Conservation (phyloP, 768 basidiomycete species). For the Suillus sp. region DNA sequence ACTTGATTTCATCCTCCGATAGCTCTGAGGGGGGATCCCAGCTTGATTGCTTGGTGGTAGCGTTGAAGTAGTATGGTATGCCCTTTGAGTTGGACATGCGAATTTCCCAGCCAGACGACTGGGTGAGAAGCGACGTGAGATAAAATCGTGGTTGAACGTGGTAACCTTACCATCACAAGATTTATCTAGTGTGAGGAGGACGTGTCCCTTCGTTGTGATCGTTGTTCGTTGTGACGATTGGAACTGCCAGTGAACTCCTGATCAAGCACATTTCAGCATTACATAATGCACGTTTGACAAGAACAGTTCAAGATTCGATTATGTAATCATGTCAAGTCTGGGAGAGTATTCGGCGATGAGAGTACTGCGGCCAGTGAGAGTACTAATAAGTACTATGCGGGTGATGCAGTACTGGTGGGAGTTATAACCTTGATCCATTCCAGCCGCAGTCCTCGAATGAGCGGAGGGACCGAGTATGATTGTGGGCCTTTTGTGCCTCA, state of each 20-base stretch:
- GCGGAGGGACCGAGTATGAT: background rate
- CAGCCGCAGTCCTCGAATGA: slow-evolving; percentile 4
- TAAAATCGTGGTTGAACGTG: background rate
- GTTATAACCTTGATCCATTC: background rate
- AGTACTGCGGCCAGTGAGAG: too few relatives aligned
- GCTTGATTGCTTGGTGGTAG: slow-evolving; percentile 62
- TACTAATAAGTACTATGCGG: background rate
- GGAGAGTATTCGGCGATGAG: too few relatives aligned
- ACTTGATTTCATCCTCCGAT: slow-evolving; percentile 56
- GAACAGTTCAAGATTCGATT: too few relatives aligned
- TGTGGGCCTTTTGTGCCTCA: slow-evolving; percentile 44
- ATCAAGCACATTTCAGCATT: background rate
- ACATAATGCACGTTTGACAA: background rate
- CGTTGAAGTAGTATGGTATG: slow-evolving; percentile 89
- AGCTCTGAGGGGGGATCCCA: slow-evolving; percentile 79
- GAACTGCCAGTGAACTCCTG: background rate
- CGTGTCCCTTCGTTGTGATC: background rate
- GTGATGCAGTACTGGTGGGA: background rate
- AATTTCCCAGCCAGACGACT: slow-evolving; percentile 68
- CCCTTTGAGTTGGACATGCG: slow-evolving; percentile 78
- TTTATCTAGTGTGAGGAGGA: background rate
- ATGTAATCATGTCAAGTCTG: too few relatives aligned
- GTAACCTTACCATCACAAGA: slow-evolving; percentile 27
- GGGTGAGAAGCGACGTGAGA: background rate
- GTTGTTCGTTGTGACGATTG: slow-evolving; percentile 3